Evolutionary conservation across 805 yeast genomes (phyloP), one percentile per base, ranked within the genome.

Genomic region (Metschnikowia anglica): DNA sequence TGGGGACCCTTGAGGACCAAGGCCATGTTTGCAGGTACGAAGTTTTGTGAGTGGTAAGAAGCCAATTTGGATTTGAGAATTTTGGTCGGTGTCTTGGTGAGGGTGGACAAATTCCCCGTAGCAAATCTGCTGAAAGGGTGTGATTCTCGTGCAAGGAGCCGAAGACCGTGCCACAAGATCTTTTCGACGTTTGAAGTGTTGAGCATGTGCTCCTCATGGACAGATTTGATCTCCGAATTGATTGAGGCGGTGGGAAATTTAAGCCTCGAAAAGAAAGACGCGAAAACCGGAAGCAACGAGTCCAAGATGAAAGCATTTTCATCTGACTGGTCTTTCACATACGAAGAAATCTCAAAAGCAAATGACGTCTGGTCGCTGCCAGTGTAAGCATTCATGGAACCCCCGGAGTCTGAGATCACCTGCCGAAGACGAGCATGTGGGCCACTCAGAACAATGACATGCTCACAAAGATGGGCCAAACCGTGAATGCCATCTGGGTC

Each of bases 391-490:
- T 84, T 85, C 39, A 73, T 61, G 0, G 65, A 50, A 1, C 93
- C 93, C 15, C 84, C 82, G 27, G 70, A 59, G 63, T 57, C 0
- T 85, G 82, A 48, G 60, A 81, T 38, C 70, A 62, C 52, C 83
- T 85, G 42, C 55, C 49, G 49, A 58, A 67, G 19, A 60, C 41
- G 58, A 34, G 44, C 56, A 60, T 44, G 62, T 60, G 46, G 60
- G 46, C 43, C 59, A 39, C 55, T 49, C 39, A 73, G 69, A 25
- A 78, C 63, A 2, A 81, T 42, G 73, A 85, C 70, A 60, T 88
- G 96, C 56, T 88, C 97, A 54, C 95, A 84, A 44, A 88, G 74
- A 66, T 91, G 99, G 0, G 98, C 98, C 27, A 91, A 58, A 0
- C 99, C 99, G 0, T 80, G 80, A 1, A 84, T 52, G 4, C 72